Percentiles rank a stretch among this genome's conserved stretches.
Evolutionary conservation across 1,284 basidiomycete species (phyloP).

Genomic region (Naganishia cerealis): DNA sequence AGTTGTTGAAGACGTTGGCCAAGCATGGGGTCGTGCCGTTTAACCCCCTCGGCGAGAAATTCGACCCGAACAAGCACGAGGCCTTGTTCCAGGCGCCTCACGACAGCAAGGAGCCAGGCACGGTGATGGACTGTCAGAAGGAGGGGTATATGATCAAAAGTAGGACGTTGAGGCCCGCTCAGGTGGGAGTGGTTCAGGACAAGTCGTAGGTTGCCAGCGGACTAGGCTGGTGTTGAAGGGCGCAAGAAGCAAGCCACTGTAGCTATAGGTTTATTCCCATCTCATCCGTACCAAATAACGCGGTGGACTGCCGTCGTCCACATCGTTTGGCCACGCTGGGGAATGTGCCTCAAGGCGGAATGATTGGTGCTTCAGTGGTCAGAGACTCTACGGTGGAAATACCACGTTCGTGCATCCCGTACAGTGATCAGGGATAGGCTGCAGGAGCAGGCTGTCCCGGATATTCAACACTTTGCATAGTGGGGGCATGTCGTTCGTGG

Average conservation of each 20-base stretch:
- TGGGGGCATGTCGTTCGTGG: too few relatives aligned
- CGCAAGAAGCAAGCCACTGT: background rate
- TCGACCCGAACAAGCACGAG: slow-evolving; percentile 93
- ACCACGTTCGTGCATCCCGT: too few relatives aligned
- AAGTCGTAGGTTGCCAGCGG: slow-evolving; percentile 30
- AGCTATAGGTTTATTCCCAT: slow-evolving; percentile 7
- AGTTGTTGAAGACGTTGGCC: slow-evolving; percentile 83
- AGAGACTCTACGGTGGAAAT: too few relatives aligned
- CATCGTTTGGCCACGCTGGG: too few relatives aligned
- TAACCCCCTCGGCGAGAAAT: slow-evolving; percentile 87
- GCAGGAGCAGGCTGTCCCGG: too few relatives aligned
- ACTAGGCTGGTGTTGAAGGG: background rate
- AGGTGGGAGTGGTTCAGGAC: slow-evolving; percentile 81
- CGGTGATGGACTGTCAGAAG: slow-evolving; percentile 88
- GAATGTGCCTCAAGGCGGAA: too few relatives aligned
- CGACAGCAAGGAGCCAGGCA: slow-evolving; percentile 77
- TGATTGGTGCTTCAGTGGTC: too few relatives aligned
- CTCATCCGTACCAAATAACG: background rate
- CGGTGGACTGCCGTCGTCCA: too few relatives aligned
- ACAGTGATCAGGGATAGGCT: too few relatives aligned
- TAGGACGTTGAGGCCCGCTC: slow-evolving; percentile 85
- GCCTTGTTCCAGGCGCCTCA: slow-evolving; percentile 93
- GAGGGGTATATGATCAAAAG: slow-evolving; percentile 89
- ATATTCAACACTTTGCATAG: too few relatives aligned
- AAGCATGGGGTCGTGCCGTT: slow-evolving; percentile 88